Evolutionary conservation across 2,329 filamentous ascomycete genomes (phyloP).

Genomic region (Epicoccum sorghinum): DNA sequence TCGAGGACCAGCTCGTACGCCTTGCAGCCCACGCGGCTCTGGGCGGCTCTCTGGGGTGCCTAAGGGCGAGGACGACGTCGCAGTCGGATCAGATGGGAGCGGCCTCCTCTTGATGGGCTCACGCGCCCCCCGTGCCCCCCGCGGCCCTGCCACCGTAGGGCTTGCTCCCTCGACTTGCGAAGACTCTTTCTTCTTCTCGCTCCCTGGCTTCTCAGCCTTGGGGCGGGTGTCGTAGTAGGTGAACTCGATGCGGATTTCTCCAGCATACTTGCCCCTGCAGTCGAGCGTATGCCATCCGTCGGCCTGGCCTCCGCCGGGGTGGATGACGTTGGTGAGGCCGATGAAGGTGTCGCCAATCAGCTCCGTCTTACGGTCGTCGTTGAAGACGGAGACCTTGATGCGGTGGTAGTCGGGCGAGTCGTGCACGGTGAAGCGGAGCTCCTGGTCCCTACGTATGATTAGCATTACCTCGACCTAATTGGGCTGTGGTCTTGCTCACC

Average conservation of each 20-base stretch:
- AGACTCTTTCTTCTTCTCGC: conserved; percentile 59
- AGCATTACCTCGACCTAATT: conserved; percentile 12
- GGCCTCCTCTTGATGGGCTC: conserved; percentile 80
- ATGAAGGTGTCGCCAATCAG: conserved; percentile 95
- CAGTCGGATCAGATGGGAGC: conserved; percentile 77
- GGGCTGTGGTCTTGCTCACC: conserved; percentile 65
- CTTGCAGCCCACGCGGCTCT: conserved; percentile 39
- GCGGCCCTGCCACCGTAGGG: conserved; percentile 50
- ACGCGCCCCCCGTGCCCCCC: conserved; percentile 37
- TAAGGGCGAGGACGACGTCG: conserved; percentile 48
- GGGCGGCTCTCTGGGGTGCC: conserved; percentile 38
- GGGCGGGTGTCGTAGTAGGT: conserved; percentile 93
- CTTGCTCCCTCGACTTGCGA: conserved; percentile 45
- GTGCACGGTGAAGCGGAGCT: conserved; percentile 93
- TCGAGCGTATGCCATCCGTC: conserved; percentile 90
- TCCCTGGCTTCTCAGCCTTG: conserved; percentile 72
- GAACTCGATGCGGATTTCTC: conserved; percentile 91
- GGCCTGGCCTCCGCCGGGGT: conserved; percentile 87
- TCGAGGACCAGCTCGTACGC: conserved; percentile 41
- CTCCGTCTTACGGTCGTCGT: conserved; percentile 97
- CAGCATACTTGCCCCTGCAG: conserved; percentile 93
- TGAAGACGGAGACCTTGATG: conserved; percentile 94
- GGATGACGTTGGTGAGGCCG: conserved; percentile 78
- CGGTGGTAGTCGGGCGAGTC: conserved; percentile 96
- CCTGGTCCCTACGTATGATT: conserved; percentile 78